Evolutionary conservation across 2,329 filamentous ascomycete genomes (phyloP).

Genomic region (Aspergillus novoparasiticus): DNA sequence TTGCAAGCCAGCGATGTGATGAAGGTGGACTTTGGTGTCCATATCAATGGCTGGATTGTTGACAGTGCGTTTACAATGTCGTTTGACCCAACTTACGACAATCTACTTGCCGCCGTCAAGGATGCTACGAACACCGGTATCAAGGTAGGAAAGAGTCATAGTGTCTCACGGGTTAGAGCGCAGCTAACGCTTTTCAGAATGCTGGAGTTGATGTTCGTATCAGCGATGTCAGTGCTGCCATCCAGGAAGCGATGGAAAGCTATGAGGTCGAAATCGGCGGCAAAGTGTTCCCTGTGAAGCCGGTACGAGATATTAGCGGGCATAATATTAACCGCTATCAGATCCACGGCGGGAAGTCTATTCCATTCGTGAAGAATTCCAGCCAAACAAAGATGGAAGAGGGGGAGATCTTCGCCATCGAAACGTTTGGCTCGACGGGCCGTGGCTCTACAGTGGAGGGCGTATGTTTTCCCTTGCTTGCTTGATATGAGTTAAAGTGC

Average conservation of each 20-base stretch:
- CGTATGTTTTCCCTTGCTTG: conserved; percentile 30
- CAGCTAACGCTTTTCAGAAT: conserved; percentile 34
- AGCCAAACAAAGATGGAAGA: conserved; percentile 59
- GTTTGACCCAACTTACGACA: conserved; percentile 72
- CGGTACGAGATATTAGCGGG: conserved; percentile 57
- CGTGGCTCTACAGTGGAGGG: conserved; percentile 53
- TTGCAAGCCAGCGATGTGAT: conserved; percentile 53
- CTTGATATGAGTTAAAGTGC: neutral
- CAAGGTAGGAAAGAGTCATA: conserved; percentile 31
- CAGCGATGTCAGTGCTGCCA: conserved; percentile 58
- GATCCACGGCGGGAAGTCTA: conserved; percentile 59
- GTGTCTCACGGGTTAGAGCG: neutral
- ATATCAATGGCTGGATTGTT: conserved; percentile 74
- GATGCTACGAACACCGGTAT: conserved; percentile 55
- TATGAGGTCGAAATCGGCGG: conserved; percentile 61
- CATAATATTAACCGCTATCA: conserved; percentile 58
- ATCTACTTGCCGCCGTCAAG: conserved; percentile 70
- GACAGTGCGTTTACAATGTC: conserved; percentile 77
- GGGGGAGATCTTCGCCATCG: conserved; percentile 61
- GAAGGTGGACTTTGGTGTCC: conserved; percentile 79
- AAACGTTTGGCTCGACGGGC: conserved; percentile 61
- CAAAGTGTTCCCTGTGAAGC: conserved; percentile 57
- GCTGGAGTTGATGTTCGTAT: conserved; percentile 60
- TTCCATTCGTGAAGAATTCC: conserved; percentile 57
- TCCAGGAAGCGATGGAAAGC: conserved; percentile 65